Conservation (phyloP, 352 stramenopile genomes). For the Phytophthora chlamydospora region DNA sequence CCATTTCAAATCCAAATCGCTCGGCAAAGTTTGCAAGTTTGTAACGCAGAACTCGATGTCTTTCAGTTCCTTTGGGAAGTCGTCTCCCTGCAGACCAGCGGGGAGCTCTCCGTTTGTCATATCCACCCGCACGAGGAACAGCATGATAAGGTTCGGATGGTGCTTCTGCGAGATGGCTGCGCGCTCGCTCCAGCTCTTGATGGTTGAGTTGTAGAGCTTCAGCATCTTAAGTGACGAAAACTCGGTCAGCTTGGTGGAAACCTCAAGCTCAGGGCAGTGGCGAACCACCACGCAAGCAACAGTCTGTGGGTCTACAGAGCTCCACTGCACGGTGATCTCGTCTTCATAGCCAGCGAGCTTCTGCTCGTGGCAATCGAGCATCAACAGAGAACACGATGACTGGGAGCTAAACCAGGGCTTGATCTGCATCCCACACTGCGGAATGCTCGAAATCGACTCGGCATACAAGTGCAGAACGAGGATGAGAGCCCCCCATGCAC, state of each 20-base stretch:
- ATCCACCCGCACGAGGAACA: slow-evolving; percentile 33
- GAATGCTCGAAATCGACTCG: not conserved
- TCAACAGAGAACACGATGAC: slow-evolving; percentile 27
- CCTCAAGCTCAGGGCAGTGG: slow-evolving; percentile 20
- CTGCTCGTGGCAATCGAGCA: slow-evolving; percentile 27
- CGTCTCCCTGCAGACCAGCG: slow-evolving; percentile 18
- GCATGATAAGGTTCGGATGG: slow-evolving; percentile 34
- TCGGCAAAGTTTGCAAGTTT: slow-evolving; percentile 35
- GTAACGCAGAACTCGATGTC: slow-evolving; percentile 33
- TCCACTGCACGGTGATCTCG: slow-evolving; percentile 6
- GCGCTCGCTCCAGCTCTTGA: slow-evolving; percentile 22
- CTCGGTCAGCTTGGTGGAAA: slow-evolving; percentile 8
- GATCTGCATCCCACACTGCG: slow-evolving; percentile 10
- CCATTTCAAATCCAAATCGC: slow-evolving; percentile 36
- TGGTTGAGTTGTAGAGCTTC: slow-evolving; percentile 35
- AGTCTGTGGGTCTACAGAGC: slow-evolving; percentile 16
- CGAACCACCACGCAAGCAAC: slow-evolving; percentile 23
- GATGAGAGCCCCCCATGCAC: slow-evolving; percentile 11
- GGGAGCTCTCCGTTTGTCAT: slow-evolving; percentile 35
- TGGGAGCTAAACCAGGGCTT: slow-evolving; percentile 22
- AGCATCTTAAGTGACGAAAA: slow-evolving; percentile 29
- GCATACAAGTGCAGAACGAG: slow-evolving; percentile 17
- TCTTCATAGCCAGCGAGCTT: not conserved
- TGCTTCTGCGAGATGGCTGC: slow-evolving; percentile 21
- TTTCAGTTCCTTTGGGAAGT: slow-evolving; percentile 30